Evolutionary conservation across 371 early-diverging fungal species (phyloP).

Genomic region (Apophysomyces variabilis): DNA sequence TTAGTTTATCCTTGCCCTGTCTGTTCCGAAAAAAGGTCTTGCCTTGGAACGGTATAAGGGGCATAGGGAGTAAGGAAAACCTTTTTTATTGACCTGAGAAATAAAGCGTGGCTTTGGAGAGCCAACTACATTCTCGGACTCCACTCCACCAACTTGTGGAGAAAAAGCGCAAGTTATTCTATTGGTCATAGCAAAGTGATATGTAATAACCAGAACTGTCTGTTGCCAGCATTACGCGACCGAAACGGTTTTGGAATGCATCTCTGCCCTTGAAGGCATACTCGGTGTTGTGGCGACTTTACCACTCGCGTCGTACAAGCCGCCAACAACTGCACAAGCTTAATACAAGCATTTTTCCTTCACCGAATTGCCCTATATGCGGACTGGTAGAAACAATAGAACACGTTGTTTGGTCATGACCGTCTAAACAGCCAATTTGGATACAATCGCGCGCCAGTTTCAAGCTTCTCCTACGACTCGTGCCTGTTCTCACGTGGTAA

Average conservation of each 20-base stretch:
- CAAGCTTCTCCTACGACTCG: not conserved
- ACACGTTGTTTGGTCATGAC: not conserved
- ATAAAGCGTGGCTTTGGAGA: too few relatives aligned
- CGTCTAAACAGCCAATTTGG: not conserved
- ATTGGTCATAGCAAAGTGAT: too few relatives aligned
- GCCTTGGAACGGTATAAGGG: too few relatives aligned
- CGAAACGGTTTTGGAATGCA: not conserved
- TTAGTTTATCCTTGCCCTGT: too few relatives aligned
- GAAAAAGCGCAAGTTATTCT: too few relatives aligned
- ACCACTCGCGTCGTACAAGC: not conserved
- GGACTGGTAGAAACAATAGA: not conserved
- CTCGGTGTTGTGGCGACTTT: not conserved
- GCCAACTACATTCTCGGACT: too few relatives aligned
- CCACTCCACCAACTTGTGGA: too few relatives aligned
- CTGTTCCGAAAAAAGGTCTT: too few relatives aligned
- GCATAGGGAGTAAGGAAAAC: too few relatives aligned
- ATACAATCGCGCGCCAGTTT: not conserved
- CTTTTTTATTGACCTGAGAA: too few relatives aligned
- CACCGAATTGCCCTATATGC: conserved; percentile 3
- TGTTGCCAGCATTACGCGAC: not conserved
- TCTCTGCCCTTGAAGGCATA: not conserved
- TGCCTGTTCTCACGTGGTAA: not conserved
- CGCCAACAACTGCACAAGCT: not conserved
- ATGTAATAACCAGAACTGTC: not conserved
- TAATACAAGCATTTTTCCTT: not conserved